Conservation (phyloP, 2,329 filamentous ascomycete species). For the Sphaceloma murrayae region DNA sequence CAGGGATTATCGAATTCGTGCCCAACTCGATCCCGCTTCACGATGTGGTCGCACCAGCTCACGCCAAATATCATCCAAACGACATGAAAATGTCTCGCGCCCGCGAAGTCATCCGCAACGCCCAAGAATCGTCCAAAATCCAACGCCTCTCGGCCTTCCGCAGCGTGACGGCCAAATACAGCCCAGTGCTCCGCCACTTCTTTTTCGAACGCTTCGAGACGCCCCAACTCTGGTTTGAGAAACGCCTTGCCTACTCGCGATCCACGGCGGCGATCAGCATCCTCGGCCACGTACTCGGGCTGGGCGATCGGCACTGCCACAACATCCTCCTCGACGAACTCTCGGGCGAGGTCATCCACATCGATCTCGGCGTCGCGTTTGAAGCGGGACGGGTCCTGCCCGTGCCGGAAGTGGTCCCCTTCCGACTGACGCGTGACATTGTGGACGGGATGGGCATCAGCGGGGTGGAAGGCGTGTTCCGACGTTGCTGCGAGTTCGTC, state of each 20-base stretch:
- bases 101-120: slow-evolving; percentile 67
- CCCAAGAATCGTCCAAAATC: slow-evolving; percentile 59
- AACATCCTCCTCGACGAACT: slow-evolving; percentile 89
- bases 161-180: slow-evolving; percentile 69
- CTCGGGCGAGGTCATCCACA: slow-evolving; percentile 90
- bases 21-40: slow-evolving; percentile 85
- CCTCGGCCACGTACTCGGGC: slow-evolving; percentile 80
- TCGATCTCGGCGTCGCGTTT: slow-evolving; percentile 93
- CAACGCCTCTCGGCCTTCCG: slow-evolving; percentile 65
- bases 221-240: slow-evolving; percentile 91
- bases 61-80: slow-evolving; percentile 74
- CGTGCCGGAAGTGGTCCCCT: slow-evolving; percentile 90
- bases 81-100: slow-evolving; percentile 69
- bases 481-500: slow-evolving; percentile 96
- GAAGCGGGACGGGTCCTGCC: slow-evolving; percentile 93
- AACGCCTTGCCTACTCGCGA: slow-evolving; percentile 80
- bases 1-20: slow-evolving; percentile 95
- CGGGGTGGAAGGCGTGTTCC: slow-evolving; percentile 89
- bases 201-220: slow-evolving; percentile 92
- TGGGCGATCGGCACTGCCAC: slow-evolving; percentile 91
- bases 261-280: slow-evolving; percentile 94
- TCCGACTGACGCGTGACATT: slow-evolving; percentile 85
- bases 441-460: slow-evolving; percentile 96
- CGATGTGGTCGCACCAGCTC: slow-evolving; percentile 84
- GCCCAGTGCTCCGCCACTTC: slow-evolving; percentile 92